phyloP scores from a whole-genome alignment of 768 basidiomycete genomes.

The Leccinum subgranulosum region DNA sequence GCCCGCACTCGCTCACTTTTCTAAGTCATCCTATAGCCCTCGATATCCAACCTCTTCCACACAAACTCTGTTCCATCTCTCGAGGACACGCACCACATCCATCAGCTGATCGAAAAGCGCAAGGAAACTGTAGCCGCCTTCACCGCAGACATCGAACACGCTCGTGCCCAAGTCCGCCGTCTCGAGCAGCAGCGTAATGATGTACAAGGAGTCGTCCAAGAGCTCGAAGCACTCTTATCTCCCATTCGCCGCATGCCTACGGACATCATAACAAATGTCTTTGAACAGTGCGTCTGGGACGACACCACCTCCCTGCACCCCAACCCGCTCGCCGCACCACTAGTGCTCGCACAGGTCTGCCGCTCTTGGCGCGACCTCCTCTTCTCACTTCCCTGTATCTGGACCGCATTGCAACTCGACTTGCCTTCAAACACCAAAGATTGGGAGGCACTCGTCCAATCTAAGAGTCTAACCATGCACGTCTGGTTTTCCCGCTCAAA shows the following conservation, averaged over 20 bases:
- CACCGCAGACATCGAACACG: conserved; percentile 17
- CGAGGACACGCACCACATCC: conserved; percentile 17
- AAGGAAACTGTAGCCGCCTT: conserved; percentile 13
- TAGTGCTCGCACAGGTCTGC: conserved; percentile 30
- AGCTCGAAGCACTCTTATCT: conserved; percentile 27
- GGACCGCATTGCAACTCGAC: conserved; percentile 23
- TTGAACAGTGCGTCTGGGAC: conserved; percentile 22
- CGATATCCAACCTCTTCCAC: conserved; percentile 27
- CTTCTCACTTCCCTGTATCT: conserved; percentile 26
- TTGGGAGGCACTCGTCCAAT: conserved; percentile 27
- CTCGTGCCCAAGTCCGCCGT: conserved; percentile 15
- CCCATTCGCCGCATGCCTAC: conserved; percentile 32
- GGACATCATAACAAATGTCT: conserved; percentile 27
- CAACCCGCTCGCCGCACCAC: conserved; percentile 16
- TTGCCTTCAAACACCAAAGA: conserved; percentile 17
- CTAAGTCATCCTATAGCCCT: conserved; percentile 8
- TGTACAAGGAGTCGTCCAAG: conserved; percentile 13
- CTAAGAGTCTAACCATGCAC: conserved; percentile 27
- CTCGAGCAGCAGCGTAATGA: conserved; percentile 18
- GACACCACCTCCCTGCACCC: conserved; percentile 1
- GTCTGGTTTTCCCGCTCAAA: conserved; percentile 31
- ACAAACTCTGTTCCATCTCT: conserved; percentile 29
- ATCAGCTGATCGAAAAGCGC: conserved; percentile 15
- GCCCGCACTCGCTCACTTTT: not conserved
- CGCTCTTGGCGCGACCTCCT: conserved; percentile 30